A percentile compares a stretch with the other conserved stretches of the same genome.
phyloP scores from a whole-genome alignment of 805 yeast species.

The Zygosaccharomyces gambellarensis region DNA sequence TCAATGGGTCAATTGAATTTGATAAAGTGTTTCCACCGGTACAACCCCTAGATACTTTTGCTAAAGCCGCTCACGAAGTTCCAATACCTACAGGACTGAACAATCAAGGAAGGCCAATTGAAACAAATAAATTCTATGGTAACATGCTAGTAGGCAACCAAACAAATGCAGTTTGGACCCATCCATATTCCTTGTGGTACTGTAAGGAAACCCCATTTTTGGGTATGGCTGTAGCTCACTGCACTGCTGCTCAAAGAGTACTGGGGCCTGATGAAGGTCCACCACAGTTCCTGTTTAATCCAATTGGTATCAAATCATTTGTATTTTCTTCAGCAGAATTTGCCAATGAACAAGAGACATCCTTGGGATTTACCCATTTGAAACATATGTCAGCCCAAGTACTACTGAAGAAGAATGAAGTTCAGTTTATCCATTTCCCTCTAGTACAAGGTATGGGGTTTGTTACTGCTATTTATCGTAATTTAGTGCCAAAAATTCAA shows the following conservation, averaged over 20 bases:
- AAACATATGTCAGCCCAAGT: constrained; percentile 36
- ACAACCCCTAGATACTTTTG: constrained; percentile 44
- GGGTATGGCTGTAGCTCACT: constrained; percentile 69
- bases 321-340: constrained; percentile 47
- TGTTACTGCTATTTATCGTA: constrained; percentile 59
- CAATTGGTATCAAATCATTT: constrained; percentile 60
- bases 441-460: constrained; percentile 81
- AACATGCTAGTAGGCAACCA: constrained; percentile 65
- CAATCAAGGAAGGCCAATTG: constrained; percentile 41
- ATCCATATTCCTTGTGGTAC: constrained; percentile 74
- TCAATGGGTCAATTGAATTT: constrained; percentile 35
- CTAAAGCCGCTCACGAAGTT: constrained; percentile 28
- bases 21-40: constrained; percentile 39
- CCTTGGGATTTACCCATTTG: constrained; percentile 29
- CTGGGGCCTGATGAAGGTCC: constrained; percentile 54
- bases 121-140: constrained; percentile 76
- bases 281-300: constrained; percentile 60
- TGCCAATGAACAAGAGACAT: constrained; percentile 16
- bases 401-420: constrained; percentile 23
- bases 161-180: constrained; percentile 70
- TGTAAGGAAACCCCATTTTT: constrained; percentile 42
- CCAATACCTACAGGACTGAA: constrained; percentile 26
- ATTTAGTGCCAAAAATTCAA: constrained; percentile 49
- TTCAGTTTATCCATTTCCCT: constrained; percentile 49
- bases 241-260: constrained; percentile 54